phyloP scores from a whole-genome alignment of 2,329 filamentous ascomycete genomes.

The Xylariomycetidae sp. region DNA sequence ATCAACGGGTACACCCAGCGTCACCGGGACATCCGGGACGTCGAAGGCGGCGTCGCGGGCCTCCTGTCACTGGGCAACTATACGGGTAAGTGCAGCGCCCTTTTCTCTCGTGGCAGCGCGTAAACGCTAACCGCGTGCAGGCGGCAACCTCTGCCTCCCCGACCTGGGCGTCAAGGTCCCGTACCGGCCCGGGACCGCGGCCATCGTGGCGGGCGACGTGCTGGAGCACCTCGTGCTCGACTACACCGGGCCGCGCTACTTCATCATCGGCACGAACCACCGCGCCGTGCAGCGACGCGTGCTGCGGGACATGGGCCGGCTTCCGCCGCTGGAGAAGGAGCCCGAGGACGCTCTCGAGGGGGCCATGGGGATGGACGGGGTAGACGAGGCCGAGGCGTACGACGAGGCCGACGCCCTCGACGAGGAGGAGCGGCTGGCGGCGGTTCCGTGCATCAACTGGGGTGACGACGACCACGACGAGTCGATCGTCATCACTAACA shows the following conservation, averaged over 20 bases:
- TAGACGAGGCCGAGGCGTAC: too few relatives aligned
- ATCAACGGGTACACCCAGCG: slow-evolving; percentile 10
- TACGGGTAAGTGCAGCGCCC: too few relatives aligned
- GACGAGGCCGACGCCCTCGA: too few relatives aligned
- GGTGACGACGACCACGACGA: too few relatives aligned
- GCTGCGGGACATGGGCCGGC: slow-evolving; percentile 2
- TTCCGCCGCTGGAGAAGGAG: neutral
- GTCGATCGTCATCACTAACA: too few relatives aligned
- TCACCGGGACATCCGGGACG: slow-evolving; percentile 9
- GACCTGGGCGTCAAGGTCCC: slow-evolving; percentile 10
- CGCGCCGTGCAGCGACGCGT: slow-evolving; percentile 6
- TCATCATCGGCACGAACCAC: slow-evolving; percentile 14
- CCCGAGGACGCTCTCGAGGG: neutral
- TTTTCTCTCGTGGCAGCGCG: too few relatives aligned
- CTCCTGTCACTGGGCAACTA: slow-evolving; percentile 8
- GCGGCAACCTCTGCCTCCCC: slow-evolving; percentile 10
- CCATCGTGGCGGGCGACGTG: slow-evolving; percentile 8
- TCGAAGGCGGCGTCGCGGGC: slow-evolving; percentile 6
- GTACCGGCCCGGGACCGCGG: slow-evolving; percentile 12
- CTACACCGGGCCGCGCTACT: slow-evolving; percentile 10
- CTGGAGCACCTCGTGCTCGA: slow-evolving; percentile 12
- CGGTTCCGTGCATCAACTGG: too few relatives aligned
- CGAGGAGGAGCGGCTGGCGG: too few relatives aligned
- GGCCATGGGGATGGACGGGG: too few relatives aligned
- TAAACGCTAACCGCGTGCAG: too few relatives aligned